Base-by-base conservation (phyloP, 805 yeast genomes). In the Myxozyma neotropica region DNA sequence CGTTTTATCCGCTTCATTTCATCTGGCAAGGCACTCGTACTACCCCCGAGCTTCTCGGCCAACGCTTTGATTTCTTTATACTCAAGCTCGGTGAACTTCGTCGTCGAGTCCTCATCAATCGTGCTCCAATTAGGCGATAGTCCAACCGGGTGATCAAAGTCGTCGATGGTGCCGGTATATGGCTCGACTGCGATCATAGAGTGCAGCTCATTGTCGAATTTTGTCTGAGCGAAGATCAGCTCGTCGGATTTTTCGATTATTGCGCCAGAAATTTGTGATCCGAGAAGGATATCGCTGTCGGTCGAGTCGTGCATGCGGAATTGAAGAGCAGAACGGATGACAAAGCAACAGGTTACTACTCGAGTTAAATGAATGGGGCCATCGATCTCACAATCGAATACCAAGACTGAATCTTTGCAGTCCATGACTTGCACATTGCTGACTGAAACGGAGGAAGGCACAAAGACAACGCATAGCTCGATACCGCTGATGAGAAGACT, bases 131-230 rank as follows among this genome's bases (percentile, higher is more conserved):
- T 53, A 4, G 60, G 44, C 4, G 63, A 59, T 5, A 12, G 15
- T 19, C 55, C 57, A 8, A 53, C 46, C 66, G 71, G 42, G 71
- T 75, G 65, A 67, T 69, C 59, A 74, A 75, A 59, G 67, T 61
- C 66, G 44, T 57, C 67, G 8, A 64, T 58, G 2, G 35, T 21
- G 31, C 42, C 65, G 0, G 55, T 31, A 31, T 39, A 61, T 12
- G 55, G 52, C 15, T 47, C 48, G 21, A 46, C 42, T 4, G 53
- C 21, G n/a, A 17, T 24, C 43, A 45, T 31, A n/a, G n/a, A 5
- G 13, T 35, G 13, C 13, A 10, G 7, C 15, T 17, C 49, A 24
- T 46, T 4, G 19, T 27, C 43, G 33, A 52, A 52, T 5, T 4
- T 23, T 4, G 43, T 42, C 7, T 36, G 48, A 4, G 57, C 65